Base-by-base conservation (phyloP, 495 filamentous ascomycete species). In the Pseudomonodictys pantanalensis region DNA sequence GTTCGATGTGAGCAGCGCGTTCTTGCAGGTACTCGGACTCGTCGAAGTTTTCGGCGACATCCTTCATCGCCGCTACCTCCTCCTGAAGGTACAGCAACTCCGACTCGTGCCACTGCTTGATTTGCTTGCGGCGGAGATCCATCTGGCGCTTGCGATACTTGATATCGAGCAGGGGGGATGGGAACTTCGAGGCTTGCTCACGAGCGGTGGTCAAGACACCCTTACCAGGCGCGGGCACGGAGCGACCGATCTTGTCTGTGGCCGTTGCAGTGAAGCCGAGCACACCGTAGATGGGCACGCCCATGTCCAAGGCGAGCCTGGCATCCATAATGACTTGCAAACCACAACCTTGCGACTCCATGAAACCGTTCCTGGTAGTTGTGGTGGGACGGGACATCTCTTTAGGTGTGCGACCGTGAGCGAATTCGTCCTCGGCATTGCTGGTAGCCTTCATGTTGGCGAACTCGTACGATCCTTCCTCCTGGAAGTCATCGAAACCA, bases 381-480 rank as follows among this genome's bases (percentile, higher is more conserved):
- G 93, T 97, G 8, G 93, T 93, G 0, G 93, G 93, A 42, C 93
- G 84, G 0, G 93, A 99, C 93, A 99, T 99, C 77, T 99, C 93
- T 69, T 84, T 84, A 0, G 93, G 95, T 30, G 93, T 96, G 62
- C 93, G 88, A 30, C 93, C 93, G 66, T 97, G 92, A 6, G 88
- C 91, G 67, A 97, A 89, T 69, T 97, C 93, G 59, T 97, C 91
- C 51, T 96, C 86, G 23, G 92, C 90, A 66, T 97, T 99, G 80
- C 89, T 95, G 41, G 93, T 99, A 29, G 93, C 93, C 75, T 95
- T 95, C 93, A 99, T 99, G 77, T 99, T 99, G 79, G 93, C 93
- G 70, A 99, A 99, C 74, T 99, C 93, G 65, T 96, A 97, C 3
- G 93, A 97, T 49, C 95, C 93, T 77, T 99, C 93, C 76, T 99